Evolutionary conservation across 73 alveolate genomes (phyloP).

Genomic region (Loxodes magnus): DNA sequence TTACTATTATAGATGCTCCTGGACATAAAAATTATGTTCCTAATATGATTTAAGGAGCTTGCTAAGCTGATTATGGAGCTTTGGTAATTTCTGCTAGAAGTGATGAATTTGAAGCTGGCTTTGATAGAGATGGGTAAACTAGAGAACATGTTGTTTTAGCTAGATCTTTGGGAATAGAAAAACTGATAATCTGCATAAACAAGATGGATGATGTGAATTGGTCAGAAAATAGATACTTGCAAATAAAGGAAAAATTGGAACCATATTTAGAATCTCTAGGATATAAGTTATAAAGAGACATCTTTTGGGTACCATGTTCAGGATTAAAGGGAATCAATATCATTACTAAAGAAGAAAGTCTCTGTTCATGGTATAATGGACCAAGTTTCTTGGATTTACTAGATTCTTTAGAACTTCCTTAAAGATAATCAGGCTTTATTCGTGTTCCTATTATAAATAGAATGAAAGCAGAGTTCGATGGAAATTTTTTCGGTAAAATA

Average conservation of each 20-base stretch:
- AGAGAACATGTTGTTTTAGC: constrained; percentile 96
- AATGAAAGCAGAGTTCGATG: constrained; percentile 20
- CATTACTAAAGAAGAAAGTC: constrained; percentile 57
- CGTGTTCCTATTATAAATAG: constrained; percentile 54
- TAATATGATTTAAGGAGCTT: constrained; percentile 98
- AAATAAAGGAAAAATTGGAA: constrained; percentile 37
- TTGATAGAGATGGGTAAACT: constrained; percentile 97
- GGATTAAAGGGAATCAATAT: constrained; percentile 83
- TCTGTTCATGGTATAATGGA: constrained; percentile 95
- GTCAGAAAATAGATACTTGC: constrained; percentile 73
- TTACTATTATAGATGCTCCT: constrained; percentile 94
- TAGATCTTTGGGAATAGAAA: constrained; percentile 78
- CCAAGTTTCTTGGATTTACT: constrained; percentile 87
- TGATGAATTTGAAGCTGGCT: constrained; percentile 99
- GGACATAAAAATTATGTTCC: constrained; percentile 99
- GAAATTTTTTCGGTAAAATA: constrained; percentile 31
- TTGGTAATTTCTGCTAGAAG: constrained; percentile 85
- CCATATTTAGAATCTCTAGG: constrained; percentile 28
- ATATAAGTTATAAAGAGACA: not conserved
- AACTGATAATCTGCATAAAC: constrained; percentile 80
- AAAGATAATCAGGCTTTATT: constrained; percentile 85
- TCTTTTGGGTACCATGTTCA: constrained; percentile 56
- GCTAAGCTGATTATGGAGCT: constrained; percentile 98
- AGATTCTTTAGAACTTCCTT: constrained; percentile 80
- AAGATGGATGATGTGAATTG: constrained; percentile 94